phyloP scores from a whole-genome alignment of 768 basidiomycete species.

The Naganishia kalamii region DNA sequence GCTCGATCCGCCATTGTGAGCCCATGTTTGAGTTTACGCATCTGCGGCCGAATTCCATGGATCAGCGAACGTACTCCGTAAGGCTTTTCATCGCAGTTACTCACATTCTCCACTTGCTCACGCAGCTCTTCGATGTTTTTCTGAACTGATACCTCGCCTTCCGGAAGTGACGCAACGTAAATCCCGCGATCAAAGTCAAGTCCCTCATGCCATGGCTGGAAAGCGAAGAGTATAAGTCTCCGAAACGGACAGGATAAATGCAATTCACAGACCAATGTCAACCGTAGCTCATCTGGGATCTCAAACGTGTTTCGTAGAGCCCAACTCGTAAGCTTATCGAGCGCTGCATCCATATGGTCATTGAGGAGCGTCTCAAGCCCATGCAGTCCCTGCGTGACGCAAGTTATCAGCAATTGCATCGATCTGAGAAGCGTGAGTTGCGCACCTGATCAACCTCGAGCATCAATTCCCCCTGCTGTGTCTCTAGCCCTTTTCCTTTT shows the following conservation, averaged over 20 bases:
- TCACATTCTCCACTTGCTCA: constrained; percentile 62
- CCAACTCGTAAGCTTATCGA: constrained; percentile 90
- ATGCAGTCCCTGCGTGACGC: constrained; percentile 59
- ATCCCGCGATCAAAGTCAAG: constrained; percentile 60
- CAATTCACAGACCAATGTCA: constrained; percentile 35
- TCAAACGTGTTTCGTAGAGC: constrained; percentile 79
- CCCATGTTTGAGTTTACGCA: constrained; percentile 60
- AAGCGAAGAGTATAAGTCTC: not conserved
- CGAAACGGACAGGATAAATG: not conserved
- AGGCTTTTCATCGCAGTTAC: constrained; percentile 41
- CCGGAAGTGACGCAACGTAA: constrained; percentile 39
- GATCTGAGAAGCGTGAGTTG: not conserved
- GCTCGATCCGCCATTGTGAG: constrained; percentile 55
- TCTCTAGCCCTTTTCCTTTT: not conserved
- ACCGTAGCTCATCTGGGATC: constrained; percentile 47
- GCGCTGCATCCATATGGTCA: constrained; percentile 79
- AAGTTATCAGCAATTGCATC: no score
- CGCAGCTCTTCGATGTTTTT: constrained; percentile 65
- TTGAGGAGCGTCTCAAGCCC: constrained; percentile 83
- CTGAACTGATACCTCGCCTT: constrained; percentile 54
- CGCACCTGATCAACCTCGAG: constrained; percentile 15
- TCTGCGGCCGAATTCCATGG: constrained; percentile 48
- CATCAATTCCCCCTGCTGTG: not conserved
- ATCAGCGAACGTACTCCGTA: not conserved
- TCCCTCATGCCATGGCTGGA: constrained; percentile 55